Evolutionary conservation across 176 grass and related monocot species (phyloP).

Genomic region (Lolium rigidum): DNA sequence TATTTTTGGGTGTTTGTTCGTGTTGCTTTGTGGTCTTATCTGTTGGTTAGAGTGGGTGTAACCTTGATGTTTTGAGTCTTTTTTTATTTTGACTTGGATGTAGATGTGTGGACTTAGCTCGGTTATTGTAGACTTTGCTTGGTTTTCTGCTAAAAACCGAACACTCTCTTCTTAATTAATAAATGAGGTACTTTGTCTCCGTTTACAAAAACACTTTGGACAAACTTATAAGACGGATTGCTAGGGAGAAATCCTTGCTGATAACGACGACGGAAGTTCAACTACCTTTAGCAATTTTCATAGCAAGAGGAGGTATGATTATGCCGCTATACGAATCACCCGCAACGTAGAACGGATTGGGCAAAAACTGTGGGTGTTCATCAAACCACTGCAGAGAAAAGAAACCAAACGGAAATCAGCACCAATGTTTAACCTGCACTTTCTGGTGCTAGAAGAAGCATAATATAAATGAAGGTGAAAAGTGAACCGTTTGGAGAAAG

Average conservation of each 20-base stretch:
- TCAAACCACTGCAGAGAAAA: conserved; percentile 61
- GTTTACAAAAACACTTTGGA: neutral
- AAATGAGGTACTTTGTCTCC: no score
- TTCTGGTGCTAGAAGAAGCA: neutral
- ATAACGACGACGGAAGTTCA: neutral
- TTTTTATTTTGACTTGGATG: no score
- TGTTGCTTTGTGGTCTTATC: no score
- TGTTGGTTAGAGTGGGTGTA: no score
- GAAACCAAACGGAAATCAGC: neutral
- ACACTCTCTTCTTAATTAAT: no score
- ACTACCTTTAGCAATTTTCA: conserved; percentile 60
- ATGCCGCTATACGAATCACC: conserved; percentile 78
- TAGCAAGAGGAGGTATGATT: conserved; percentile 57
- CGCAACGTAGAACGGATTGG: conserved; percentile 65
- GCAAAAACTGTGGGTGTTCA: conserved; percentile 47
- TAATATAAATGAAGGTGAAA: no score
- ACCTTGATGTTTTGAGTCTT: no score
- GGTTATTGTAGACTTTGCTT: no score
- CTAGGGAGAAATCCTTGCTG: neutral
- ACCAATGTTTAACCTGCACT: neutral
- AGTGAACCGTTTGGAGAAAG: conserved; percentile 41
- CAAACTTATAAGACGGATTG: neutral
- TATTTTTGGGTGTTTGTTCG: no score
- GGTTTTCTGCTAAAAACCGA: no score
- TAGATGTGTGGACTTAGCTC: no score